These are phyloP conservation scores for Coniochaeta prunicola DNA, from an alignment of 2,329 filamentous ascomycete genomes.

Conservation along the genomic window DNA sequence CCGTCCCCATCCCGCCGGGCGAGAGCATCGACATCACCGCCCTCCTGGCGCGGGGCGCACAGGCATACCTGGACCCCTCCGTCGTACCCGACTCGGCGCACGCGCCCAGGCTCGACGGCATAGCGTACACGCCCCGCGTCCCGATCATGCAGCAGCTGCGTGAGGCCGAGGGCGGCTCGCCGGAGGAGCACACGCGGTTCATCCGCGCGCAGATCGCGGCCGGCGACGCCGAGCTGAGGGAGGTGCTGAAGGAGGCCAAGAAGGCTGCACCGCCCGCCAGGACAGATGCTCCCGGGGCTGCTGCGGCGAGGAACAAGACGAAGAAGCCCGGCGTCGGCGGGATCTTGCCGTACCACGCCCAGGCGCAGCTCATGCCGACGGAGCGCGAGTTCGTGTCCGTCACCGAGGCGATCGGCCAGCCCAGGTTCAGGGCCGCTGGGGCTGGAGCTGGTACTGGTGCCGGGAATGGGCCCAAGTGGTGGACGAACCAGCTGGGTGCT, in stretches of 20 bases:
- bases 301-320: not conserved
- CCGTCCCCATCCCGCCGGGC: conserved; percentile 68
- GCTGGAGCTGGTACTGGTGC: too few species aligned
- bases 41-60: conserved; percentile 66
- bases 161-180: conserved; percentile 31
- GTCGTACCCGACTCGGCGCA: conserved; percentile 45
- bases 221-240: conserved; percentile 64
- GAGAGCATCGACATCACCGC: conserved; percentile 77
- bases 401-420: conserved; percentile 21
- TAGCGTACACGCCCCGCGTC: conserved; percentile 61
- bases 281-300: not conserved
- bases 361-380: conserved; percentile 27
- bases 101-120: conserved; percentile 52
- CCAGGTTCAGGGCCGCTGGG: not conserved
- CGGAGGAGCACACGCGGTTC: conserved; percentile 51
- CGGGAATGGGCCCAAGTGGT: conserved; percentile 1
- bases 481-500: not conserved
- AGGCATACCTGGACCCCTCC: conserved; percentile 61
- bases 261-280: conserved; percentile 4
- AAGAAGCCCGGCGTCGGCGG: conserved; percentile 11
- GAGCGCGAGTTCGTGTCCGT: conserved; percentile 29
- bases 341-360: conserved; percentile 28
- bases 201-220: conserved; percentile 78
- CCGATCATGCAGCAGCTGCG: conserved; percentile 74
- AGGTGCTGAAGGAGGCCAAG: conserved; percentile 46